Evolutionary conservation across 2,329 filamentous ascomycete genomes (phyloP), one percentile per base, ranked within the genome.

Genomic region (Ambrosiella cleistominuta): DNA sequence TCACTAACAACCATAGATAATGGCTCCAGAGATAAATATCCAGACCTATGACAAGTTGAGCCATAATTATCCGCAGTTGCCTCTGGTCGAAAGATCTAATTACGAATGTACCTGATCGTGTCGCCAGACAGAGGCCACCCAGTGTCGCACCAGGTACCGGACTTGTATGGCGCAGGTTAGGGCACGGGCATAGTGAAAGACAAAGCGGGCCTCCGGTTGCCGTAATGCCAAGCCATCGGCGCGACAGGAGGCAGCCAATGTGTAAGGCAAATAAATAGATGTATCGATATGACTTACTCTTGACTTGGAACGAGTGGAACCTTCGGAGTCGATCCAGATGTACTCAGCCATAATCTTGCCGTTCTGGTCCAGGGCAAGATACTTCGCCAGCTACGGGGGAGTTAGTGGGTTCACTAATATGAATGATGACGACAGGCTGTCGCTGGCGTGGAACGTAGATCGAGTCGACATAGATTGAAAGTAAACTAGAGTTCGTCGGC

Each of bases 331-430:
- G 70, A 96, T 85, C 91, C 91, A 96, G 78, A 96, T 83, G 75
- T 96, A 96, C 76, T 96, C 91, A 69, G 89, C 91, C 73, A 95
- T 93, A 69, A 94, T 78, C 66, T 75, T 76, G 71, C 89, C 90
- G 72, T 85, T 87, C 77, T 97, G 91, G 71, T 89, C 85, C 67
- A 97, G 86, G 68, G 78, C 77, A 74, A 93, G 82, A 80, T 91
- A 97, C 75, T 96, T 96, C 72, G 85, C 76, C 72, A 96, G 83
- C 88, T 95, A 72, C 67, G 56, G 57, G 57, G n/a, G 52, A 27
- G 49, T 57, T 47, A 52, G 54, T 53, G 8, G 8, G 37, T 51
- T 42, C 39, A 42, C 3, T 27, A 5, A 27, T 27, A 27, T 5
- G 3, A 27, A n/a, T 42, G 6, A 42, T 7, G 6, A 42, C 3